Percentiles rank a stretch among this genome's conserved stretches.
Evolutionary conservation across 441 rosid genomes (phyloP).

Genomic region (Mallotus repandus): DNA sequence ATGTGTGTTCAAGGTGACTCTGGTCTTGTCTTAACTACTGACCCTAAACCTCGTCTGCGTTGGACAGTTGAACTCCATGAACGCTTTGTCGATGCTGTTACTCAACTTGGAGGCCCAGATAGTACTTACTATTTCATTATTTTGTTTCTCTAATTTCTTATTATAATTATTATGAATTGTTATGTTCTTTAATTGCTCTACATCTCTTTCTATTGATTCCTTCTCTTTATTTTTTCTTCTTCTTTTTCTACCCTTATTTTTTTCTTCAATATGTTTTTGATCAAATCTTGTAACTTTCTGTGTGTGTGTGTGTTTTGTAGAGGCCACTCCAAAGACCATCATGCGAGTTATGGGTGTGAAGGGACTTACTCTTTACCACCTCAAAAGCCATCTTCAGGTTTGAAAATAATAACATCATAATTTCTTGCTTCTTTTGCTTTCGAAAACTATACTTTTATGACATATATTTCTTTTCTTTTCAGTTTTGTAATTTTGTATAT

Average conservation of each 20-base stretch:
- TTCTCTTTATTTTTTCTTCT: background rate
- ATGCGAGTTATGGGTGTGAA: conserved; percentile 99
- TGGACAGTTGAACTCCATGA: conserved; percentile 99
- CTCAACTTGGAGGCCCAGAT: conserved; percentile 99
- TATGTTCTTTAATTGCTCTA: too few species aligned
- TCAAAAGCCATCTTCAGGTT: conserved; percentile 99
- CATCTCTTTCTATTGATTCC: too few species aligned
- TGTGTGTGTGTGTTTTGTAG: conserved; percentile 30
- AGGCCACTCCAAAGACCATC: conserved; percentile 99
- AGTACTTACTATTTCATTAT: conserved; percentile 39
- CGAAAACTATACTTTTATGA: conserved; percentile 16
- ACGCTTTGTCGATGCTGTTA: conserved; percentile 98
- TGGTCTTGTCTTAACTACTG: conserved; percentile 97
- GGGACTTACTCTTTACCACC: conserved; percentile 99
- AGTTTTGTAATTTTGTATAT: background rate
- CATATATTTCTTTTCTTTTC: conserved; percentile 7
- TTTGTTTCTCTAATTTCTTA: background rate
- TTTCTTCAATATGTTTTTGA: background rate
- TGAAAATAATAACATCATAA: conserved; percentile 27
- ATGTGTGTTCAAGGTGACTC: conserved; percentile 99
- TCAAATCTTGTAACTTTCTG: background rate
- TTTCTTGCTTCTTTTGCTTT: conserved; percentile 33
- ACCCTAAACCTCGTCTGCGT: conserved; percentile 98
- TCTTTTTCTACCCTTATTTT: background rate
- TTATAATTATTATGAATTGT: too few species aligned